Evolutionary conservation across 306 rosid genomes (phyloP).

Genomic region (Vigna hirtella): DNA sequence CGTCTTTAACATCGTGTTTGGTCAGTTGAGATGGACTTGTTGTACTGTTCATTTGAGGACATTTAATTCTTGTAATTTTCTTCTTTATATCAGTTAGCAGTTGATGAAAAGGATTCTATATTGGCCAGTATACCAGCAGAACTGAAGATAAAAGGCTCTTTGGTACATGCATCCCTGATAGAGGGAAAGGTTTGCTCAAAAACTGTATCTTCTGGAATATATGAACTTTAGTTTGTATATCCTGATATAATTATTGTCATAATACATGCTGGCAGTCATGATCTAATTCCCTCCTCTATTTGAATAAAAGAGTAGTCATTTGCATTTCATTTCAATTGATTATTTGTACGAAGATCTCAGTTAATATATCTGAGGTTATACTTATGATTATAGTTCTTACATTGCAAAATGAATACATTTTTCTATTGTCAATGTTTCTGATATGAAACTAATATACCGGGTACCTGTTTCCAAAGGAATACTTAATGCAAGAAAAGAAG

Average conservation of each 20-base stretch:
- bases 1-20: slow-evolving; percentile 32
- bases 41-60: background rate
- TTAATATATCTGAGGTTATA: slow-evolving; percentile 20
- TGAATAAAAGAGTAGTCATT: background rate
- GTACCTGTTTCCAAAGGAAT: background rate
- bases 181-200: slow-evolving; percentile 75
- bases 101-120: slow-evolving; percentile 80
- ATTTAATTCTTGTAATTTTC: slow-evolving; percentile 24
- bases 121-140: slow-evolving; percentile 74
- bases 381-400: slow-evolving; percentile 30
- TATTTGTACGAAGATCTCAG: background rate
- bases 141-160: slow-evolving; percentile 74
- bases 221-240: slow-evolving; percentile 17
- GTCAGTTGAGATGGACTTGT: background rate
- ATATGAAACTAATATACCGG: background rate
- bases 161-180: slow-evolving; percentile 66
- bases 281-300: background rate
- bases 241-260: background rate
- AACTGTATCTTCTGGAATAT: background rate
- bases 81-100: slow-evolving; percentile 63
- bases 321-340: background rate
- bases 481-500: slow-evolving; percentile 15
- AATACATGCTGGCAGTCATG: background rate
- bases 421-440: slow-evolving; percentile 26
- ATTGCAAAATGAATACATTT: background rate